A percentile compares a stretch with the other conserved stretches of the same genome.
Evolutionary conservation across 1,284 basidiomycete genomes (phyloP).

Genomic region (Sanghuangporus baumii): DNA sequence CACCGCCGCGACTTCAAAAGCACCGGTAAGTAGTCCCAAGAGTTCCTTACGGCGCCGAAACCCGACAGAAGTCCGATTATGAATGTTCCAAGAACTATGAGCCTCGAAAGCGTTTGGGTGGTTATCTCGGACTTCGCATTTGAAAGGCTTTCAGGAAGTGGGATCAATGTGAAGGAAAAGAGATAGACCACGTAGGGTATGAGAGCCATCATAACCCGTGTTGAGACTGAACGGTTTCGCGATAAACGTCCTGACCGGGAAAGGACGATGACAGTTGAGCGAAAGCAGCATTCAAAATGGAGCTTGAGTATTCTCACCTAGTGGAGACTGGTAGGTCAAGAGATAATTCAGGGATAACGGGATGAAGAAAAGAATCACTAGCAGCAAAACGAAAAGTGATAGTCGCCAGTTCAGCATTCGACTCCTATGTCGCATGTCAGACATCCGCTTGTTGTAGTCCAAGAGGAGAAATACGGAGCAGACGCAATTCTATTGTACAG

Average conservation of each 20-base stretch:
- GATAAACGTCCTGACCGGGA: slow-evolving; percentile 22
- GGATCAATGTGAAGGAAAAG: slow-evolving; percentile 56
- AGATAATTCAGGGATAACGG: slow-evolving; percentile 58
- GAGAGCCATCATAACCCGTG: slow-evolving; percentile 38
- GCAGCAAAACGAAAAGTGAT: slow-evolving; percentile 52
- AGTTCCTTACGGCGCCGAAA: slow-evolving; percentile 64
- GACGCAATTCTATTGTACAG: too few relatives aligned
- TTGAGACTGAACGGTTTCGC: slow-evolving; percentile 26
- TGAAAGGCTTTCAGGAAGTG: slow-evolving; percentile 48
- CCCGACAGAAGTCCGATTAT: slow-evolving; percentile 70
- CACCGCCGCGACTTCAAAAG: slow-evolving; percentile 23
- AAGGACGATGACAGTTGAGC: neutral
- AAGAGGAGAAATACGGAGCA: neutral
- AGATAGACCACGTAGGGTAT: slow-evolving; percentile 52
- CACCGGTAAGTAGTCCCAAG: slow-evolving; percentile 43
- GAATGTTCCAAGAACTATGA: slow-evolving; percentile 71
- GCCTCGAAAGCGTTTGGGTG: slow-evolving; percentile 44
- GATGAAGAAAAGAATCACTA: slow-evolving; percentile 51
- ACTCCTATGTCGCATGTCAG: slow-evolving; percentile 32
- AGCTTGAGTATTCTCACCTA: slow-evolving; percentile 2
- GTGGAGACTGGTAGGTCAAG: slow-evolving; percentile 33
- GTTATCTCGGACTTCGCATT: slow-evolving; percentile 33
- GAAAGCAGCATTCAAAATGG: neutral
- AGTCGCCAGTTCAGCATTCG: slow-evolving; percentile 58
- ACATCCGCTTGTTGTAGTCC: neutral